Base-by-base conservation (phyloP, 805 yeast species). In the Metschnikowia matae region DNA sequence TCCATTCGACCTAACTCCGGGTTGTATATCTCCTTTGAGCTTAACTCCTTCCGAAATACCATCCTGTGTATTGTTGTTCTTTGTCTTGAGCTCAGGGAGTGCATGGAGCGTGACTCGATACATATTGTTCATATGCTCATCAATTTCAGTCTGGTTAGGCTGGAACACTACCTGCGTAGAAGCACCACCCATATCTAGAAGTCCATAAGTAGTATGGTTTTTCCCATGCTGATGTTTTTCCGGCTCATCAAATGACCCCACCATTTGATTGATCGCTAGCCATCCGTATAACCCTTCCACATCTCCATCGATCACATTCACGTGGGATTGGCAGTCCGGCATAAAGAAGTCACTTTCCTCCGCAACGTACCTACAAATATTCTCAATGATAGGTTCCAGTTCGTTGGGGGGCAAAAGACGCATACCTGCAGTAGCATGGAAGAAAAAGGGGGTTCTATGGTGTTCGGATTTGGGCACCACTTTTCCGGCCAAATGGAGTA, bases 381-480 rank as follows among this genome's bases (percentile, higher is more conserved):
- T 66, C 14, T 66, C 69, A 50, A 83, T 59, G 17, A 83, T 73
- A 15, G 64, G 63, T 57, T 67, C 67, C 55, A 78, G 83, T 34
- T 79, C 78, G 11, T 71, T 67, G 1, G 84, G 85, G 18, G 74
- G 75, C 39, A 84, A 65, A 13, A 80, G 62, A 40, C 89, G 65
- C 82, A 84, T 77, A 0, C 88, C 88, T 0, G 86, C 89, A 0
- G 89, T 84, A 0, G 87, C 82, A 62, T 84, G 88, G 6, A 85
- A 62, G 55, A 82, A 84, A 0, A 85, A 71, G 0, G 91, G 91
- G 0, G 91, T 85, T 44, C 89, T 61, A 8, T 59, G 59, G 46
- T 80, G 83, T 60, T 83, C 87, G 15, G 80, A 78, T 48, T 70
- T 67, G 14, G 91, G 91, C 1, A 85, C 77, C 6, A 81, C 68